A percentile compares a stretch with the other conserved stretches of the same genome.
These are phyloP conservation scores for Trichoderma aggressivum DNA, from an alignment of 2,329 filamentous ascomycete species.

Conservation along the genomic window DNA sequence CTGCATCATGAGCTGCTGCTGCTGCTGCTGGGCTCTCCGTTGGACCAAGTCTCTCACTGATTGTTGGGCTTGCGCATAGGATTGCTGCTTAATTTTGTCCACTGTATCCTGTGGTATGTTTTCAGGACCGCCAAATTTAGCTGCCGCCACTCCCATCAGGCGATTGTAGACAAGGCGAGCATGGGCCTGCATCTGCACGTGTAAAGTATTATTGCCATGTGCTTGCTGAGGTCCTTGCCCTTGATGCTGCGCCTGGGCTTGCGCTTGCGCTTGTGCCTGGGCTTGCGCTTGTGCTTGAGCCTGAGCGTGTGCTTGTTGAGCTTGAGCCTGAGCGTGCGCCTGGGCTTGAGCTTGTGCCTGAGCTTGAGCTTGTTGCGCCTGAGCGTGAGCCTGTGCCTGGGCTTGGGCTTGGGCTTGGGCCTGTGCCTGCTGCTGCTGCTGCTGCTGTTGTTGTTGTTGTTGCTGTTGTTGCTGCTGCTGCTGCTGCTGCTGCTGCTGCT, in stretches of 20 bases:
- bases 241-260: conserved; percentile 33
- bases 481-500: conserved; percentile 31
- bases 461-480: conserved; percentile 37
- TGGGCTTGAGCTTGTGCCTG: conserved; percentile 49
- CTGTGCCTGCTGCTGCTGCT: conserved; percentile 37
- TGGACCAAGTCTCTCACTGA: conserved; percentile 33
- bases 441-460: conserved; percentile 32
- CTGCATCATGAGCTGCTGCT: conserved; percentile 36
- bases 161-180: conserved; percentile 39
- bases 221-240: conserved; percentile 33
- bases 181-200: conserved; percentile 18
- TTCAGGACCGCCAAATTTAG: conserved; percentile 40
- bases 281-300: conserved; percentile 34
- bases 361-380: conserved; percentile 51
- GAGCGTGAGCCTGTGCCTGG: conserved; percentile 51
- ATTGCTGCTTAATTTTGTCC: conserved; percentile 44
- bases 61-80: conserved; percentile 38
- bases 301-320: conserved; percentile 42
- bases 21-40: conserved; percentile 38
- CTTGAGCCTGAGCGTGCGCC: conserved; percentile 28
- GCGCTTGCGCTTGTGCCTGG: conserved; percentile 64
- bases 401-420: conserved; percentile 64
- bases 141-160: conserved; percentile 33
- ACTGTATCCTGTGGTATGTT: conserved; percentile 46
- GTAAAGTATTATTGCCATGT: conserved; percentile 22